Base-by-base conservation (phyloP, 306 rosid genomes). In the Fagus sylvatica region DNA sequence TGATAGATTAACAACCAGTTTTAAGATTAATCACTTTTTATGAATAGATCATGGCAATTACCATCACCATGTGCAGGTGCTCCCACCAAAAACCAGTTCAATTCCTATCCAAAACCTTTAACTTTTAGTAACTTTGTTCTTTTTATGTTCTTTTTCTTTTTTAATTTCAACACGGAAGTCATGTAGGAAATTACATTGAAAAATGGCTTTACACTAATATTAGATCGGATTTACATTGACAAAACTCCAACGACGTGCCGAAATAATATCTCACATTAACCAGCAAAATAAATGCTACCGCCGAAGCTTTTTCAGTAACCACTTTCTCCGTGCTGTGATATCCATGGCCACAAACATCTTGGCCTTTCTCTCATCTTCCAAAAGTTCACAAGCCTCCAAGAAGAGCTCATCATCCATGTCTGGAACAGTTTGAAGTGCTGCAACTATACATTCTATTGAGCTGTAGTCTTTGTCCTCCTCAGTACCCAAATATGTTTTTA, bases 321-420 rank as follows among this genome's bases (percentile, higher is more conserved):
- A 89, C 71, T 75, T 84, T 71, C 74, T 76, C 57, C 93, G 77
- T n/a, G 86, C 78, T 12, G 83, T 42, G 43, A 80, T 75, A 57
- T 89, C 86, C 90, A 89, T 87, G 36, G 90, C 88, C 17, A 89
- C 82, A 54, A 89, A 87, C n/a, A n/a, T n/a, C n/a, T n/a, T n/a
- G n/a, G n/a, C n/a, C n/a, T n/a, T n/a, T n/a, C n/a, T n/a, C n/a
- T n/a, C n/a, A n/a, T n/a, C n/a, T n/a, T n/a, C n/a, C n/a, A n/a
- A n/a, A n/a, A n/a, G n/a, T n/a, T n/a, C n/a, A n/a, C n/a, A n/a
- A n/a, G n/a, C n/a, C n/a, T n/a, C n/a, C n/a, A n/a, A n/a, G n/a
- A n/a, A n/a, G n/a, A n/a, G n/a, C n/a, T n/a, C n/a, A n/a, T n/a
- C n/a, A n/a, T n/a, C n/a, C n/a, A n/a, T n/a, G n/a, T n/a, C n/a